Base-by-base conservation (phyloP, 306 rosid genomes). In the Cucurbita maxima region DNA sequence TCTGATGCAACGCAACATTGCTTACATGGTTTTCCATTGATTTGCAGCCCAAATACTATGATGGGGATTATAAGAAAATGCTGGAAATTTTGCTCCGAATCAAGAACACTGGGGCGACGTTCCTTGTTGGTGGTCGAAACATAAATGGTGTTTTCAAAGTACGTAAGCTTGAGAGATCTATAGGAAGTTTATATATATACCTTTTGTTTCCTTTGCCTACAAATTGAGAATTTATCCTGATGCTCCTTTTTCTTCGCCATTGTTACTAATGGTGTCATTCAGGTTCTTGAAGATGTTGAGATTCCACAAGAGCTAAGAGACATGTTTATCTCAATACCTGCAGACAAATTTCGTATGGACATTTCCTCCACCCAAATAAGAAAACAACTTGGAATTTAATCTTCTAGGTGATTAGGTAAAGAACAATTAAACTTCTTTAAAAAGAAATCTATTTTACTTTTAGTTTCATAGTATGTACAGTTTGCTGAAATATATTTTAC, bases 21-120 rank as follows among this genome's bases (percentile, higher is more conserved):
- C 69, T 59, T n/a, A 71, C 47, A 71, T 50, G 48, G 22, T 58
- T 75, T 48, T 15, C 62, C 9, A 15, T 81, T 25, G 75, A 45
- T 56, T 79, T 69, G 70, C 85, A 94, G 98, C 98, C 96, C 75
- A 91, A 87, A 76, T 94, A 91, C 79, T 91, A 94, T 62, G 92
- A 87, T n/a, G 91, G 92, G 63, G 86, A 89, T 84, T 71, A 82
- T 81, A 84, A 74, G 73, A 94, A 83, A 83, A 89, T 89, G 99
- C 76, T 84, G 78, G 86, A 87, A 79, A 84, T 86, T 76, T 92
- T 89, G 44, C 14, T 36, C 54, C 86, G 86, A 43, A 91, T 96
- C 80, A 91, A 86, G 66, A 83, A 84, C 68, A 94, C 87, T 14
- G 97, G 91, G 59, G 81, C 85, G 82, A 86, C 84, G 40, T 94